Conservation (phyloP, 2,329 filamentous ascomycete species). For the Sclerotinia minor region DNA sequence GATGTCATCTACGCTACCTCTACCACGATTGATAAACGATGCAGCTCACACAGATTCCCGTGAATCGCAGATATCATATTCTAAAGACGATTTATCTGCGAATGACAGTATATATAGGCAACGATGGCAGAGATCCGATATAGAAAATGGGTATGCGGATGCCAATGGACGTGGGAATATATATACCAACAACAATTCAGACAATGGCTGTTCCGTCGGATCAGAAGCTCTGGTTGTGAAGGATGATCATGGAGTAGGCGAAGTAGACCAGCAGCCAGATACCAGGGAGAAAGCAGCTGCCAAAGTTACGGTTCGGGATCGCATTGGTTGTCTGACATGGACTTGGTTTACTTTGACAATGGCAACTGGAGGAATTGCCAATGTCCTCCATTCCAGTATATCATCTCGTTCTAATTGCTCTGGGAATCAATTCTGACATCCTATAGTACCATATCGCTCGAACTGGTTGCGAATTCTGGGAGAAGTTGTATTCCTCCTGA, state of each 20-base stretch:
- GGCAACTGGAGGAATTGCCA: conserved; percentile 58
- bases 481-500: conserved; percentile 61
- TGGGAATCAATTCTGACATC: conserved; percentile 26
- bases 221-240: not conserved
- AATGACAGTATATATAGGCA: conserved; percentile 6
- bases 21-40: conserved; percentile 36
- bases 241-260: conserved; percentile 6
- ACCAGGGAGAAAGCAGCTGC: conserved; percentile 36
- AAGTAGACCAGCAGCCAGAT: conserved; percentile 13
- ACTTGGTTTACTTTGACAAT: conserved; percentile 68
- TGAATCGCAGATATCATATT: conserved; percentile 22
- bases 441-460: conserved; percentile 53
- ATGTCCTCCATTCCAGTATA: conserved; percentile 56
- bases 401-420: conserved; percentile 23
- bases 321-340: conserved; percentile 59
- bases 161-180: conserved; percentile 23
- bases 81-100: not conserved
- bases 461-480: conserved; percentile 60
- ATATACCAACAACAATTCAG: conserved; percentile 25
- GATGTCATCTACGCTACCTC: conserved; percentile 38
- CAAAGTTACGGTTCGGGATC: conserved; percentile 48
- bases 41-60: conserved; percentile 44
- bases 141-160: conserved; percentile 22
- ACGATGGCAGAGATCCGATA: not conserved
- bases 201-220: not conserved